Evolutionary conservation across 1,139 yeast species (phyloP).

Genomic region (Hemisphaericaspora lyxosophila): DNA sequence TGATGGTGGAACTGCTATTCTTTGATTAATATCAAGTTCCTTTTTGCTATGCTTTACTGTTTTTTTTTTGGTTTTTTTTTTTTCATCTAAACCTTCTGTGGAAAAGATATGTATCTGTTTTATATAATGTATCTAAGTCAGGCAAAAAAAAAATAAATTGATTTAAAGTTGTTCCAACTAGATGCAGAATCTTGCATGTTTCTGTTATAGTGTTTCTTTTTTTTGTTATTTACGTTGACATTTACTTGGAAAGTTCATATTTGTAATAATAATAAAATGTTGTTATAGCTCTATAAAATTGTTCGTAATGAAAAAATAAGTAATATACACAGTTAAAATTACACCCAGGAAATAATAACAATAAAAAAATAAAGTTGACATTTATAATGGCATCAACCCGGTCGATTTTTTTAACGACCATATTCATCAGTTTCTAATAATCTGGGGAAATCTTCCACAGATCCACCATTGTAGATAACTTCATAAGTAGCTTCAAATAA

Average conservation of each 20-base stretch:
- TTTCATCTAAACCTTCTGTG: too few relatives aligned
- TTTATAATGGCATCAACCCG: neutral
- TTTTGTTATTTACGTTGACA: too few relatives aligned
- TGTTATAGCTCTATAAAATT: neutral
- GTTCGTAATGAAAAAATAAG: neutral
- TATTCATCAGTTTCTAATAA: slow-evolving; percentile 50
- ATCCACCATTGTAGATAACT: slow-evolving; percentile 71
- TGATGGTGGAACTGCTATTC: slow-evolving; percentile 10
- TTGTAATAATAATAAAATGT: neutral
- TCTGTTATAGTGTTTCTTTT: too few relatives aligned
- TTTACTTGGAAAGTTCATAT: too few relatives aligned
- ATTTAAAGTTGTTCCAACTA: too few relatives aligned
- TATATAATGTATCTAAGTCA: too few relatives aligned
- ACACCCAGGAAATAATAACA: neutral
- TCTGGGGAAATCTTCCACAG: slow-evolving; percentile 62
- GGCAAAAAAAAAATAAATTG: too few relatives aligned
- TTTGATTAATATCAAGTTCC: too few relatives aligned
- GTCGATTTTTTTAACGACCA: neutral
- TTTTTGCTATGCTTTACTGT: too few relatives aligned
- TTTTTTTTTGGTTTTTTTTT: too few relatives aligned
- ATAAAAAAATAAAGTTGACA: neutral
- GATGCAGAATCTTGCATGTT: too few relatives aligned
- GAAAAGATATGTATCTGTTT: too few relatives aligned
- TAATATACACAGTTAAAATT: slow-evolving; percentile 1
- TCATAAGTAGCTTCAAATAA: slow-evolving; percentile 82